Percentiles rank a stretch among this genome's conserved stretches.
phyloP scores from a whole-genome alignment of 2,329 filamentous ascomycete species.

The Trichoderma endophyticum region DNA sequence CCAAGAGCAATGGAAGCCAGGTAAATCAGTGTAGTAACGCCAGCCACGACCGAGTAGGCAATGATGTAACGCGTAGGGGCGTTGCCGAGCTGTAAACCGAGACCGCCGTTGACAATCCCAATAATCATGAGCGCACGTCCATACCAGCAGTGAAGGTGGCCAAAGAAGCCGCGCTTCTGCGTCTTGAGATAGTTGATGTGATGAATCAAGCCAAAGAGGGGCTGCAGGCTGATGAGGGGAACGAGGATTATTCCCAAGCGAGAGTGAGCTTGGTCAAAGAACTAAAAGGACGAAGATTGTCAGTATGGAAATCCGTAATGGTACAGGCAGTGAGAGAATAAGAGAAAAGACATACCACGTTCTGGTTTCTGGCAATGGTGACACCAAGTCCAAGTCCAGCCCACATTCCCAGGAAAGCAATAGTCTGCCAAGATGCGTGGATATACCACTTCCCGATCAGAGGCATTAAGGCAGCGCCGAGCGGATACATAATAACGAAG shows the following conservation, averaged over 20 bases:
- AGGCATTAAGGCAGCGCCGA: slow-evolving; percentile 60
- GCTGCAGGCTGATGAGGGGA: slow-evolving; percentile 54
- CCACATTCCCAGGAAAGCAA: slow-evolving; percentile 57
- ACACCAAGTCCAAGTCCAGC: slow-evolving; percentile 58
- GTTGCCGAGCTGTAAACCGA: slow-evolving; percentile 53
- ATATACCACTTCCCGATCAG: slow-evolving; percentile 54
- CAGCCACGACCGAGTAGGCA: slow-evolving; percentile 56
- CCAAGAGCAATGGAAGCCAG: slow-evolving; percentile 26
- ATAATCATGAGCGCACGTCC: slow-evolving; percentile 56
- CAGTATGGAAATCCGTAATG: neutral
- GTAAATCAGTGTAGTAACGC: slow-evolving; percentile 47
- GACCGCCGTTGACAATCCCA: slow-evolving; percentile 61
- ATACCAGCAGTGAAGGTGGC: slow-evolving; percentile 60
- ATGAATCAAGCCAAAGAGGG: slow-evolving; percentile 55
- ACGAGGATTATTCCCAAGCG: slow-evolving; percentile 55
- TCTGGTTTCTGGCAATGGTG: slow-evolving; percentile 40
- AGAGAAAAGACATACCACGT: slow-evolving; percentile 39
- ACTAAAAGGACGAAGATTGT: slow-evolving; percentile 36
- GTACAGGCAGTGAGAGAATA: neutral
- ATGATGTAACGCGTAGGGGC: slow-evolving; percentile 43
- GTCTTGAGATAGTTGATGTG: slow-evolving; percentile 52
- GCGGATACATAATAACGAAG: slow-evolving; percentile 57
- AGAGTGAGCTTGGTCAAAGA: slow-evolving; percentile 53
- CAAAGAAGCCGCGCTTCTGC: slow-evolving; percentile 47
- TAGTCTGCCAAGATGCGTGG: slow-evolving; percentile 55